Base-by-base conservation (phyloP, 148 eudicot species). In the Dianthus caryophyllus region DNA sequence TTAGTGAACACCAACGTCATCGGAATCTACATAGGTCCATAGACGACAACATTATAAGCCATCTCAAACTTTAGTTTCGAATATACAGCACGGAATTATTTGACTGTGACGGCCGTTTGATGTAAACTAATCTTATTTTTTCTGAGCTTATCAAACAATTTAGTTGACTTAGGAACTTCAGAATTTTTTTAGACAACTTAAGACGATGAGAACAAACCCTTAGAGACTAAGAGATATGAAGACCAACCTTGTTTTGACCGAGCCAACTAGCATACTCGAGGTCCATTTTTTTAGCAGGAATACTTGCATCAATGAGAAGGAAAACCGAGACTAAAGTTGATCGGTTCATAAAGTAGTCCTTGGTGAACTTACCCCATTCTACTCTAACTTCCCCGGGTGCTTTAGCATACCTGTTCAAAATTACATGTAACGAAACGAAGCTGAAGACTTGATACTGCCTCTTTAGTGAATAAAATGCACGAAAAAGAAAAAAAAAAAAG, bases 221-320 rank as follows among this genome's bases (percentile, higher is more conserved):
- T 33, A 33, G 8, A 41, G 44, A 56, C 39, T 26, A n/a, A 13
- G 54, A 26, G 38, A 41, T 56, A 18, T n/a, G 53, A 26, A 26
- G 58, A 57, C 74, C 72, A 44, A 90, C 99, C 96, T 90, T 84
- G 72, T 94, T 90, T 61, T 85, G 85, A 63, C 97, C 99, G 73
- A 94, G 81, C 99, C 99, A 94, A 78, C 97, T 88, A 44, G 96
- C 99, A 79, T 90, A 94, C 58, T 94, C 93, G 22, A 94, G 96
- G 79, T 94, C 99, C 61, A 85, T 84, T 50, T 74, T 84, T 64
- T 83, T 94, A 27, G 85, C 96, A 56, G 99, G 99, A 72, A 94
- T 90, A 80, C 96, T 94, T 44, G 99, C 99, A 78, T 94, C 99
- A 18, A 94, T 84, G 17, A 94, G 86, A 68, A 90, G 99, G 80